A percentile compares a stretch with the other conserved stretches of the same genome.
phyloP scores from a whole-genome alignment of 495 filamentous ascomycete species.

The Penicillium taxi region DNA sequence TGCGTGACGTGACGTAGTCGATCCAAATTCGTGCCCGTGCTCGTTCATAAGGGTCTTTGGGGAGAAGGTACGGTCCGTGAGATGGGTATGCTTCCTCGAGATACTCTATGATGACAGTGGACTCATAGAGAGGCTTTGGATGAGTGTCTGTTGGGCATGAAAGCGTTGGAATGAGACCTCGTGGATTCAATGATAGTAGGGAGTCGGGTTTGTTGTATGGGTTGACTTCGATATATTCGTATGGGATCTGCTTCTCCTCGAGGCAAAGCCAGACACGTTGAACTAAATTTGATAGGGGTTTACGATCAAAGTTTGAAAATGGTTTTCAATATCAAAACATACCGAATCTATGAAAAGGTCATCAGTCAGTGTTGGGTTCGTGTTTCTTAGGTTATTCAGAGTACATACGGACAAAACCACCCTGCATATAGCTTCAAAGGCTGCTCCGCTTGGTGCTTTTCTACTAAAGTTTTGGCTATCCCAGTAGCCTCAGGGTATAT shows the following conservation, averaged over 20 bases:
- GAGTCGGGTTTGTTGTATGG: slow-evolving; percentile 59
- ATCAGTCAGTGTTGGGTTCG: slow-evolving; percentile 8
- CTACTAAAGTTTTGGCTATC: slow-evolving; percentile 39
- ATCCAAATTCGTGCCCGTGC: slow-evolving; percentile 60
- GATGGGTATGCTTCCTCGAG: slow-evolving; percentile 58
- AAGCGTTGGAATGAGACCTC: slow-evolving; percentile 62
- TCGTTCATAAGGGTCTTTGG: slow-evolving; percentile 47
- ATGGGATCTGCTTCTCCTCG: slow-evolving; percentile 61
- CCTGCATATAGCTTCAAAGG: slow-evolving; percentile 55
- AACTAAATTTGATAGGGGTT: slow-evolving; percentile 23
- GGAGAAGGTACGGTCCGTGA: slow-evolving; percentile 41
- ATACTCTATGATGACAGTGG: slow-evolving; percentile 59
- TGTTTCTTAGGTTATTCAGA: neutral
- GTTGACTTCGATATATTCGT: slow-evolving; percentile 67
- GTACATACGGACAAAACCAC: slow-evolving; percentile 51
- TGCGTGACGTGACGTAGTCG: slow-evolving; percentile 54
- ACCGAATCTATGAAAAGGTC: slow-evolving; percentile 21
- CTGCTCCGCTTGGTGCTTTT: slow-evolving; percentile 40
- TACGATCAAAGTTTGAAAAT: neutral
- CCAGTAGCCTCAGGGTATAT: slow-evolving; percentile 48
- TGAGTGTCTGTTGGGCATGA: slow-evolving; percentile 18
- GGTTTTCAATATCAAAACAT: neutral
- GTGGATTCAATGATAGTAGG: slow-evolving; percentile 59
- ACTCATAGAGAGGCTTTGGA: slow-evolving; percentile 54
- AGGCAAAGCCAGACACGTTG: slow-evolving; percentile 61